Evolutionary conservation across 257 asterid species (phyloP).

Genomic region (Gentiana straminea): DNA sequence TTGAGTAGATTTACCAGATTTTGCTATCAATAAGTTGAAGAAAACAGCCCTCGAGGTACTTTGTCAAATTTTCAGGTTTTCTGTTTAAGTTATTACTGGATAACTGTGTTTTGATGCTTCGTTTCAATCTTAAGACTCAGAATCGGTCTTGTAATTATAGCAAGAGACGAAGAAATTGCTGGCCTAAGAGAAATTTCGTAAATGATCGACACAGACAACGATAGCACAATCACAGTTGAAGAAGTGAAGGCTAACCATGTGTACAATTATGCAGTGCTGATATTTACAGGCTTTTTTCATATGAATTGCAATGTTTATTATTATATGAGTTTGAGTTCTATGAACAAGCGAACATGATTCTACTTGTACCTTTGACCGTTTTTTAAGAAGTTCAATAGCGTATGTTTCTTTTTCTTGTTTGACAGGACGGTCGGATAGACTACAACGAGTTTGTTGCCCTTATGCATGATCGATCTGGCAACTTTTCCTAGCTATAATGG

Average conservation of each 20-base stretch:
- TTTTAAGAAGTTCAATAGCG: background rate
- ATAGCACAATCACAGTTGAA: slow-evolving; percentile 77
- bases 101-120: background rate
- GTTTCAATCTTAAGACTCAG: slow-evolving; percentile 4
- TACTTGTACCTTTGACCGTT: background rate
- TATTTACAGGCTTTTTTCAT: slow-evolving; percentile 69
- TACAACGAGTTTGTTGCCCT: slow-evolving; percentile 40
- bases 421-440: slow-evolving; percentile 44
- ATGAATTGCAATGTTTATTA: slow-evolving; percentile 11
- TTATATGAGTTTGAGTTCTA: no score
- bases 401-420: background rate
- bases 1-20: slow-evolving; percentile 38
- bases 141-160: slow-evolving; percentile 36
- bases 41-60: slow-evolving; percentile 35
- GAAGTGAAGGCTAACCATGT: slow-evolving; percentile 56
- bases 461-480: slow-evolving; percentile 38
- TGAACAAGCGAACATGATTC: background rate
- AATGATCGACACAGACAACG: slow-evolving; percentile 67
- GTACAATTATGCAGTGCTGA: slow-evolving; percentile 62
- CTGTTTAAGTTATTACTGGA: background rate
- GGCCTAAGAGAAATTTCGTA: slow-evolving; percentile 78
- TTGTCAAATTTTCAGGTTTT: background rate
- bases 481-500: slow-evolving; percentile 16
- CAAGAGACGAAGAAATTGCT: slow-evolving; percentile 80
- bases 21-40: slow-evolving; percentile 33